phyloP scores from a whole-genome alignment of 768 basidiomycete genomes.

The Rhizopogon salebrosus region DNA sequence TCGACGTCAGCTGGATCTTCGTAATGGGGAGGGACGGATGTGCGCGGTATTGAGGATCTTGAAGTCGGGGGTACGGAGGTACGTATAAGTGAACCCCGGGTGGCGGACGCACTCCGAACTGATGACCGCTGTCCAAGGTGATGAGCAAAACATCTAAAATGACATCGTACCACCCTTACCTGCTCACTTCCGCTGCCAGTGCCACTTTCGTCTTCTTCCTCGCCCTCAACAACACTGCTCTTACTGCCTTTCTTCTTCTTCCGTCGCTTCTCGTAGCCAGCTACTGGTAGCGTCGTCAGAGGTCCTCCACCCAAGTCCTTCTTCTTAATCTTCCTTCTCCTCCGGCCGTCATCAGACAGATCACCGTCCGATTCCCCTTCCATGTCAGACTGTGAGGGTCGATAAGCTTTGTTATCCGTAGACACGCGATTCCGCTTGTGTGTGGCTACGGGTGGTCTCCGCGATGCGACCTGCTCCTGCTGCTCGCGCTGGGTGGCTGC shows the following conservation, averaged over 20 bases:
- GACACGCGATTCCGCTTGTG: conserved; percentile 62
- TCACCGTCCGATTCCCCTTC: conserved; percentile 63
- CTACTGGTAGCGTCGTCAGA: conserved; percentile 62
- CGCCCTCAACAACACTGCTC: conserved; percentile 34
- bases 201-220: conserved; percentile 46
- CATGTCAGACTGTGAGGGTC: conserved; percentile 57
- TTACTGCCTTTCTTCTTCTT: conserved; percentile 48
- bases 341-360: conserved; percentile 46
- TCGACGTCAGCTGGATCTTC: conserved; percentile 36
- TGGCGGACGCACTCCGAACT: conserved; percentile 27
- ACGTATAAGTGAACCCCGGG: conserved; percentile 27
- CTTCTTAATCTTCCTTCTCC: conserved; percentile 46
- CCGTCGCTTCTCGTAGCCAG: conserved; percentile 57
- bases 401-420: conserved; percentile 77
- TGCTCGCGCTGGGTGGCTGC: conserved; percentile 15
- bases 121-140: conserved; percentile 17
- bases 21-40: conserved; percentile 38
- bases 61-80: conserved; percentile 33
- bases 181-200: conserved; percentile 32
- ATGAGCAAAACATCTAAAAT: conserved; percentile 17
- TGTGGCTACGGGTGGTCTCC: conserved; percentile 27
- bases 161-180: conserved; percentile 24
- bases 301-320: conserved; percentile 49
- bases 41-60: conserved; percentile 32
- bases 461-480: conserved; percentile 18